phyloP scores from a whole-genome alignment of 176 grass and related monocot genomes.

The Oryza australiensis region DNA sequence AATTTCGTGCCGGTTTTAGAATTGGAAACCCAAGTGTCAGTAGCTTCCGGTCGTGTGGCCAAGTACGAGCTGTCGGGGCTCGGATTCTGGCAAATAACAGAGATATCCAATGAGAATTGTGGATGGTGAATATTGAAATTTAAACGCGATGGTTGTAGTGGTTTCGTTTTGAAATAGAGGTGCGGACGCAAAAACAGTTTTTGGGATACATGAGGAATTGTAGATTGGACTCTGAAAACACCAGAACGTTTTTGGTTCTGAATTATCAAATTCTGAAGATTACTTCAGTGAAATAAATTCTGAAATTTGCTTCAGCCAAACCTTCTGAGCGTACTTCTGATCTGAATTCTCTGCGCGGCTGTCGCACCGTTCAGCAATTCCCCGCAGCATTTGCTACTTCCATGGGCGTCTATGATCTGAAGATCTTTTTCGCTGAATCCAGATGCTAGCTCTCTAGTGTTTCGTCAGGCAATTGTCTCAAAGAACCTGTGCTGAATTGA shows the following conservation, averaged over 20 bases:
- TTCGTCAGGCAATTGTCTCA: neutral
- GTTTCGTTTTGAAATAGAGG: neutral
- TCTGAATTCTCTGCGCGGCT: neutral
- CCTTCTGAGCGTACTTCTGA: neutral
- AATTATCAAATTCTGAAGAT: neutral
- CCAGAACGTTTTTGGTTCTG: neutral
- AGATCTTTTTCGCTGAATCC: neutral
- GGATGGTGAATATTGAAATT: slow-evolving; percentile 17
- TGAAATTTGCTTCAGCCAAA: neutral
- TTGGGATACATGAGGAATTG: neutral
- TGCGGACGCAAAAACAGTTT: neutral
- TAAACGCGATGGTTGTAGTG: neutral
- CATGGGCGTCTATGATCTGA: neutral
- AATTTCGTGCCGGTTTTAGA: neutral
- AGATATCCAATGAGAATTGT: neutral
- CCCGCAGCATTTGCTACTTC: neutral
- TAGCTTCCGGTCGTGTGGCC: neutral
- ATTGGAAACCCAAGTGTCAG: slow-evolving; percentile 8
- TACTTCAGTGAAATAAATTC: neutral
- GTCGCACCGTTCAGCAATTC: neutral
- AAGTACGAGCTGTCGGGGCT: slow-evolving; percentile 38
- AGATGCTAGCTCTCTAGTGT: neutral
- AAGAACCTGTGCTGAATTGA: neutral
- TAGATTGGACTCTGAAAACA: neutral
- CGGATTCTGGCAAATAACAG: slow-evolving; percentile 14